A percentile compares a stretch with the other conserved stretches of the same genome.
phyloP scores from a whole-genome alignment of 2,329 filamentous ascomycete genomes.

The Monosporascus cannonballus region DNA sequence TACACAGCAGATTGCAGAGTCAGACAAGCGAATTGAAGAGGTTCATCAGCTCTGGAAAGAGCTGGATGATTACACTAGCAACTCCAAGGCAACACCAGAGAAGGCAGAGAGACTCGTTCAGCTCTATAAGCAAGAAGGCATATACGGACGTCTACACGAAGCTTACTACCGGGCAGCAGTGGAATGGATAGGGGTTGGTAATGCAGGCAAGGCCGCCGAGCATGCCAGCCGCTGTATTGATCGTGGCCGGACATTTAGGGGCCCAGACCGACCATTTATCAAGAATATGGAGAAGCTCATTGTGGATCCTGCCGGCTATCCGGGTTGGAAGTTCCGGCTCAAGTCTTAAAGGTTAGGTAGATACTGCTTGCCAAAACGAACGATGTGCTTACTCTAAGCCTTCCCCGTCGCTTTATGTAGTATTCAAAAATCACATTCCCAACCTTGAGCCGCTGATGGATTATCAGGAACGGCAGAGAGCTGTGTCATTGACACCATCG shows the following conservation, averaged over 20 bases:
- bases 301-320: conserved; percentile 20
- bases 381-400: too few relatives aligned
- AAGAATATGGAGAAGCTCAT: conserved; percentile 28
- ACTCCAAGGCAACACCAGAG: conserved; percentile 21
- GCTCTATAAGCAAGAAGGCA: conserved; percentile 30
- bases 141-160: conserved; percentile 24
- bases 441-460: too few relatives aligned
- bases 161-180: conserved; percentile 33
- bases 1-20: conserved; percentile 20
- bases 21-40: conserved; percentile 27
- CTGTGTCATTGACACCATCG: too few relatives aligned
- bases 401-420: too few relatives aligned
- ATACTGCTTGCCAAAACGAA: neutral
- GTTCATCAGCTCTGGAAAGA: conserved; percentile 25
- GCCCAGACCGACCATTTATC: conserved; percentile 24
- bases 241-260: conserved; percentile 22
- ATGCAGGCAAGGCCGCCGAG: conserved; percentile 22
- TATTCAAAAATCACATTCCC: too few relatives aligned
- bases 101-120: conserved; percentile 32
- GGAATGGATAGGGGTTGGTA: conserved; percentile 32
- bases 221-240: conserved; percentile 25
- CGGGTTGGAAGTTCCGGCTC: conserved; percentile 8
- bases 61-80: conserved; percentile 28
- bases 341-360: neutral
- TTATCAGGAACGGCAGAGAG: too few relatives aligned